phyloP scores from a whole-genome alignment of 352 stramenopile species.

The Phytophthora sp. region DNA sequence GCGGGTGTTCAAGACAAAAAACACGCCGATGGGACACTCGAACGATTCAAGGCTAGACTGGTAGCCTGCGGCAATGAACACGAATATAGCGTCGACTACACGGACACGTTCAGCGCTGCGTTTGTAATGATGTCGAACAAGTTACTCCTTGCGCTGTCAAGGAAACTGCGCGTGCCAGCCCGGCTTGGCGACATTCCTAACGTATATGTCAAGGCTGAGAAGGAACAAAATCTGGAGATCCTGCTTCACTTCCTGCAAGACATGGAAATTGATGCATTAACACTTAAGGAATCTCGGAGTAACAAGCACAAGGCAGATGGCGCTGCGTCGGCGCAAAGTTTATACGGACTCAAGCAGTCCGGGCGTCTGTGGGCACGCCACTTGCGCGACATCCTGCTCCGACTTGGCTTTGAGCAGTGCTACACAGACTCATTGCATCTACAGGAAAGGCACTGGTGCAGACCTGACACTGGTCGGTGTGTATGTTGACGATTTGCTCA shows the following conservation, averaged over 20 bases:
- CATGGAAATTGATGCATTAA: background rate
- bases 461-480: background rate
- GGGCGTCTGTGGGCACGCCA: background rate
- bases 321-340: background rate
- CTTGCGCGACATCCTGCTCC: background rate
- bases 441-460: background rate
- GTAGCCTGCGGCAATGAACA: slow-evolving; percentile 3
- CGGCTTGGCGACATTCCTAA: slow-evolving; percentile 7
- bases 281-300: background rate
- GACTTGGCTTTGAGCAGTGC: background rate
- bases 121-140: background rate
- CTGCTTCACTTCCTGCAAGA: slow-evolving; percentile 2
- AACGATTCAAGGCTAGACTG: background rate
- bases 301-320: background rate
- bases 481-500: background rate
- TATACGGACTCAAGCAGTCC: background rate
- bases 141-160: background rate
- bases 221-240: slow-evolving; percentile 3
- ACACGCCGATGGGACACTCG: slow-evolving; percentile 1
- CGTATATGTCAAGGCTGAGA: slow-evolving; percentile 9
- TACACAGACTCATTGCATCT: background rate
- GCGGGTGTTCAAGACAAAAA: slow-evolving; percentile 1
- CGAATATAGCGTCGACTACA: background rate
- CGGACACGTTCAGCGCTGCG: background rate
- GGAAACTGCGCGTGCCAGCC: background rate